A percentile compares a stretch with the other conserved stretches of the same genome.
These are phyloP conservation scores for Roridomyces roridus DNA, from an alignment of 768 basidiomycete species.

Conservation along the genomic window DNA sequence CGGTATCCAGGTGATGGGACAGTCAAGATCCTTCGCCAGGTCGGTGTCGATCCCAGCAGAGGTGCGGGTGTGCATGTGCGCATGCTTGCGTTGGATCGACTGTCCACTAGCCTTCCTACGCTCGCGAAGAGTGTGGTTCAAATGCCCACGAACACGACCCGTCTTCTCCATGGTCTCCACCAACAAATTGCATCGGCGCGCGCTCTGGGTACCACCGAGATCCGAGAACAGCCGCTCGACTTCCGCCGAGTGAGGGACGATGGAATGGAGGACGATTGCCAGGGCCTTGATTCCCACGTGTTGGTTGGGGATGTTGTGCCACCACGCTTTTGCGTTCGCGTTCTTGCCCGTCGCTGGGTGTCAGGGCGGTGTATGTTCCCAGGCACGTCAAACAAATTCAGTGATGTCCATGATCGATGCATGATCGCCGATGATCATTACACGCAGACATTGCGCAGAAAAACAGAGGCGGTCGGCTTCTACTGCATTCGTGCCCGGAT, in stretches of 20 bases:
- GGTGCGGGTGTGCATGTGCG: slow-evolving; percentile 25
- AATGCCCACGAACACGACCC: slow-evolving; percentile 17
- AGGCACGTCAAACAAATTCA: too few relatives aligned
- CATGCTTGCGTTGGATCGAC: slow-evolving; percentile 14
- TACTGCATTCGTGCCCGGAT: too few relatives aligned
- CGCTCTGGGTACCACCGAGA: slow-evolving; percentile 25
- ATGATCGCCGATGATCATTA: too few relatives aligned
- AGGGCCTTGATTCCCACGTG: slow-evolving; percentile 16
- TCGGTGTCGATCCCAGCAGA: slow-evolving; percentile 17
- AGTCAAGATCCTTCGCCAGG: slow-evolving; percentile 7
- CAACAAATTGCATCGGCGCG: slow-evolving; percentile 10
- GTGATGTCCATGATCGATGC: too few relatives aligned
- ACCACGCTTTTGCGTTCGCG: too few relatives aligned
- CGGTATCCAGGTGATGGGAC: slow-evolving; percentile 16
- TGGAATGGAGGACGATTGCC: slow-evolving; percentile 16
- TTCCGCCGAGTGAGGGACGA: slow-evolving; percentile 31
- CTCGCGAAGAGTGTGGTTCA: slow-evolving; percentile 2
- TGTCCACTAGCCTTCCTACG: background rate
- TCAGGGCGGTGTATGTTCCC: too few relatives aligned
- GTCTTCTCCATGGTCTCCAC: slow-evolving; percentile 20
- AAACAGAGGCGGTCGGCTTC: too few relatives aligned
- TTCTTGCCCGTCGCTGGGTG: too few relatives aligned
- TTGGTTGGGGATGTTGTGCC: slow-evolving; percentile 28
- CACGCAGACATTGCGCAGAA: too few relatives aligned
- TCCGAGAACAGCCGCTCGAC: slow-evolving; percentile 30